A percentile compares a stretch with the other conserved stretches of the same genome.
These are phyloP conservation scores for Leccinellum rugosiceps DNA, from an alignment of 768 basidiomycete species.

Conservation along the genomic window DNA sequence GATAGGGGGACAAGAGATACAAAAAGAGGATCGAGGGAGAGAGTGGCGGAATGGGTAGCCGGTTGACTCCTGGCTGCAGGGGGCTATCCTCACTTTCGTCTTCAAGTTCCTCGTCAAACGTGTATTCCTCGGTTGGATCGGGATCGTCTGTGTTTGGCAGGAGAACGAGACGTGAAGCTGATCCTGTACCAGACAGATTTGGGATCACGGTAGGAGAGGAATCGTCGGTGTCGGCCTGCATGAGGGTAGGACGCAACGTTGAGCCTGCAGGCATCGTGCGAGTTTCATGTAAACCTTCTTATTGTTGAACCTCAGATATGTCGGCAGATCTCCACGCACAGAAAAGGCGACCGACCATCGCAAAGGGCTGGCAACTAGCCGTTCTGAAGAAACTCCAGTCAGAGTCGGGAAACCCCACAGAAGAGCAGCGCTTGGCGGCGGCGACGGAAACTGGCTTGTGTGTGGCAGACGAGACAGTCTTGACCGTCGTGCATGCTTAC, in stretches of 20 bases:
- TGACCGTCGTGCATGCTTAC: slow-evolving; percentile 7
- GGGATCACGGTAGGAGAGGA: no score
- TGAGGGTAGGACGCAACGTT: slow-evolving; percentile 1
- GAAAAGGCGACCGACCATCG: slow-evolving; percentile 14
- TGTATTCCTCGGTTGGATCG: slow-evolving; percentile 23
- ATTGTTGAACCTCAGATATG: not conserved
- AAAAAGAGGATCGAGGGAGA: slow-evolving; percentile 57
- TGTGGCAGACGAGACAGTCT: slow-evolving; percentile 12
- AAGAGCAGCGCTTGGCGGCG: slow-evolving; percentile 18
- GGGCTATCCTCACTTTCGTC: slow-evolving; percentile 34
- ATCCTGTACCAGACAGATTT: slow-evolving; percentile 32
- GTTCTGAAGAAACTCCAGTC: slow-evolving; percentile 26
- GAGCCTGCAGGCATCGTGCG: slow-evolving; percentile 12
- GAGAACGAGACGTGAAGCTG: slow-evolving; percentile 59
- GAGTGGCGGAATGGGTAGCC: slow-evolving; percentile 43
- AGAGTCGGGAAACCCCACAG: slow-evolving; percentile 22
- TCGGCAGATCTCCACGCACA: not conserved
- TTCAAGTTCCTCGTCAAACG: slow-evolving; percentile 41
- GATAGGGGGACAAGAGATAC: slow-evolving; percentile 65
- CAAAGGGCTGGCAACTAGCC: slow-evolving; percentile 29
- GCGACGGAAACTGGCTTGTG: slow-evolving; percentile 31
- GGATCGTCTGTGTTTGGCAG: slow-evolving; percentile 52
- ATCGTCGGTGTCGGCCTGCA: slow-evolving; percentile 17
- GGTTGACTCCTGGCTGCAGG: slow-evolving; percentile 4
- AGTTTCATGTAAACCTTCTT: slow-evolving; percentile 4